Evolutionary conservation across 352 stramenopile species (phyloP), one percentile per base, ranked within the genome.

Genomic region (Globisporangium emineosum): DNA sequence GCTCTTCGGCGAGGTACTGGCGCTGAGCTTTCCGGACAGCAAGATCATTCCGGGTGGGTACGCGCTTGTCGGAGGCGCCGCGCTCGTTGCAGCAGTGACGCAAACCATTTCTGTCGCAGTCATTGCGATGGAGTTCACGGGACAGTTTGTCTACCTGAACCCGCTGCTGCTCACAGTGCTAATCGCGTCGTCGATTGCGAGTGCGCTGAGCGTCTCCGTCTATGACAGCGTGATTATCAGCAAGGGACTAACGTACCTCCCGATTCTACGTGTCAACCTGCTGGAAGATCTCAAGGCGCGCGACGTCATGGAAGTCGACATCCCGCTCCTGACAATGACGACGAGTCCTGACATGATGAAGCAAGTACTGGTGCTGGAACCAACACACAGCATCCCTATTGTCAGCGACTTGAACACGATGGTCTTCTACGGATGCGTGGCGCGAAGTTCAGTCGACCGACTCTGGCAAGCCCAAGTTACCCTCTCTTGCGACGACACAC

Each of bases 31-130:
- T 15, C 81, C 79, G 0, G 19, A 61, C 9, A 55, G 37, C 32
- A 55, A 59, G 19, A 77, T 92, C 42, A 60, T 84, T 1, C 70
- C 83, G 2, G 84, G 84, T 6, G 81, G 79, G 27, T 94, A 93
- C 60, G 83, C 86, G 5, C 60, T 94, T 12, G 79, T 81, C 4
- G 83, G 84, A 33, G 86, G 72, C 6, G 83, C 83, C 10, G 73
- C 78, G 4, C 80, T 94, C 27, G 75, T 83, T n/a, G 81, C 73
- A 3, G 66, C 79, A 1, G 76, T 70, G 5, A 93, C 86, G 17
- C 80, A 89, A 56, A 90, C 86, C 3, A 72, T 90, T 9, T 91
- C 81, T 0, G 78, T 88, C 15, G 85, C 85, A 66, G 78, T 91
- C n/a, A 91, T 91, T 53, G 79, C 78, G 30, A 62, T 89, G 10